Evolutionary conservation across 176 grass and related monocot species (phyloP).

Genomic region (Typha latifolia): DNA sequence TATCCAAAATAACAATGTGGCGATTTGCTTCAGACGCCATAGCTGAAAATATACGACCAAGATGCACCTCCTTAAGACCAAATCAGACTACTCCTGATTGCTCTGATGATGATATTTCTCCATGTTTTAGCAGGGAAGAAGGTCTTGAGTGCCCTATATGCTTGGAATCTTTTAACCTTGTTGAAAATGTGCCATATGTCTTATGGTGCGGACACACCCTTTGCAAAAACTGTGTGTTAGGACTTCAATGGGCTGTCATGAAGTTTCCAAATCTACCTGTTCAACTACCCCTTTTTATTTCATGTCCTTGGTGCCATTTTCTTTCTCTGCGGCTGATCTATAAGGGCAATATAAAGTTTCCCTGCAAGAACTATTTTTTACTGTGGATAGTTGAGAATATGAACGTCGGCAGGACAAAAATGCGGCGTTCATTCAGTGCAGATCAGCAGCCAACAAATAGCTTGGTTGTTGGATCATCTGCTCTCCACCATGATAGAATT

Average conservation of each 20-base stretch:
- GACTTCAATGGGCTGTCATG: slow-evolving; percentile 16
- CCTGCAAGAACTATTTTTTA: slow-evolving; percentile 11
- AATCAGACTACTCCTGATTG: not conserved
- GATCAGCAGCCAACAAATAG: not conserved
- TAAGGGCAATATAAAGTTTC: slow-evolving; percentile 15
- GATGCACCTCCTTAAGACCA: not conserved
- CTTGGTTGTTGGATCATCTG: not conserved
- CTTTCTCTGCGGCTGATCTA: slow-evolving; percentile 12
- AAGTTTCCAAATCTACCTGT: slow-evolving; percentile 17
- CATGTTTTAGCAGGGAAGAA: slow-evolving; percentile 5
- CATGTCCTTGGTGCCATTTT: slow-evolving; percentile 18
- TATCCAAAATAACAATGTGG: slow-evolving; percentile 1
- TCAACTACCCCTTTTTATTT: slow-evolving; percentile 21
- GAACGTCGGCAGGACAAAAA: not conserved
- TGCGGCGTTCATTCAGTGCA: not conserved
- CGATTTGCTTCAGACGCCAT: slow-evolving; percentile 14
- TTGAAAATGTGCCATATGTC: slow-evolving; percentile 14
- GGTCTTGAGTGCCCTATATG: slow-evolving; percentile 20
- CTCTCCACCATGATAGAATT: not conserved
- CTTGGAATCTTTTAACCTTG: slow-evolving; percentile 16
- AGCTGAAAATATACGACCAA: slow-evolving; percentile 7
- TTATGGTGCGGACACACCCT: slow-evolving; percentile 21
- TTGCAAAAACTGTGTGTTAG: slow-evolving; percentile 15
- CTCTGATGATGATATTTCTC: slow-evolving; percentile 13
- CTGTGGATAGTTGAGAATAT: slow-evolving; percentile 14